phyloP scores from a whole-genome alignment of 2,329 filamentous ascomycete genomes.

The Akanthomyces dipterigenus region DNA sequence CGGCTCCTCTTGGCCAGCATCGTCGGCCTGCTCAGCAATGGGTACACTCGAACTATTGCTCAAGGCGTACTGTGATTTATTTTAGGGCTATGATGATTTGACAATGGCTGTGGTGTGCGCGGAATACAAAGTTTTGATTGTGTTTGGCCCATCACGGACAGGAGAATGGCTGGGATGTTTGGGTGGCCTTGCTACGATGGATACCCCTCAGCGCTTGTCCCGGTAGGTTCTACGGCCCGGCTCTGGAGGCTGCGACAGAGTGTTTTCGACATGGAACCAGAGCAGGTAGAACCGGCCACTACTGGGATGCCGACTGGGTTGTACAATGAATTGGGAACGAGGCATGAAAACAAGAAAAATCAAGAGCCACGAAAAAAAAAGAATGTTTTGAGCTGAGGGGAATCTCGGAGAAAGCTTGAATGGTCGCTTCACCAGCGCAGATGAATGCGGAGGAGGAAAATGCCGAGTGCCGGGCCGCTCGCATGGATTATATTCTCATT shows the following conservation, averaged over 20 bases:
- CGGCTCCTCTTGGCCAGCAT: neutral
- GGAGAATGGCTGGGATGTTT: neutral
- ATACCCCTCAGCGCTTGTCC: constrained; percentile 31
- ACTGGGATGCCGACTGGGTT: neutral
- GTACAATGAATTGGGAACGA: constrained; percentile 5
- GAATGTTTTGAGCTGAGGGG: neutral
- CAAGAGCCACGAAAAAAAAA: neutral
- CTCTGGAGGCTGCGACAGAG: neutral
- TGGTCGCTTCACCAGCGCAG: neutral
- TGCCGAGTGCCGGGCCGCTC: constrained; percentile 4
- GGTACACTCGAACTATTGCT: neutral
- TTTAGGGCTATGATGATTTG: neutral
- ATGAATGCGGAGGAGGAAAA: neutral
- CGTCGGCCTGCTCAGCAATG: neutral
- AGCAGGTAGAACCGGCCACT: neutral
- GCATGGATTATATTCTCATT: neutral
- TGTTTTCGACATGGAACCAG: neutral
- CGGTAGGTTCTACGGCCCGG: neutral
- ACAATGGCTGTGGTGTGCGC: neutral
- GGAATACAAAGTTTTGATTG: neutral
- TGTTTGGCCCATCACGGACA: neutral
- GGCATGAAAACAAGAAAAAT: neutral
- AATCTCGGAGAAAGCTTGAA: neutral
- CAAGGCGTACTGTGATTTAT: neutral
- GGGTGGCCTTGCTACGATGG: constrained; percentile 31